A percentile compares a stretch with the other conserved stretches of the same genome.
Evolutionary conservation across 2,329 filamentous ascomycete genomes (phyloP).

Genomic region (Coniochaeta sp.): DNA sequence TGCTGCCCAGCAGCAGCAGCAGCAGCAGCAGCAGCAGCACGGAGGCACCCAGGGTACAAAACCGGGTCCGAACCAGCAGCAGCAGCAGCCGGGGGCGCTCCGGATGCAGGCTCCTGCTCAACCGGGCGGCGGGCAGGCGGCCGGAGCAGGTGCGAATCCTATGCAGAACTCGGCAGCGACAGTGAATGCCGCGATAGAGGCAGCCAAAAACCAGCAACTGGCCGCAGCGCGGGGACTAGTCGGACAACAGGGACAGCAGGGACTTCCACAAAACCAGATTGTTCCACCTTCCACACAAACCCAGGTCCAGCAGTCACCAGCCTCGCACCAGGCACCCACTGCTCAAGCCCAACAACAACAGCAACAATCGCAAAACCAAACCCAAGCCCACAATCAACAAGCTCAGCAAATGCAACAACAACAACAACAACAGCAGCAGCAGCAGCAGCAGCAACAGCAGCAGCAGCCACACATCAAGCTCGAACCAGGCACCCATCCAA

Average conservation of each 20-base stretch:
- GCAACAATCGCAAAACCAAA: conserved; percentile 8
- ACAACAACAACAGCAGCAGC: conserved; percentile 16
- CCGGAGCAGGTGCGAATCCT: conserved; percentile 12
- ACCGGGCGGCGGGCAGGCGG: not conserved
- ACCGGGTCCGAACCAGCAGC: conserved; percentile 6
- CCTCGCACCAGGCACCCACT: conserved; percentile 8
- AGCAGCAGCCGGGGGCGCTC: conserved; percentile 10
- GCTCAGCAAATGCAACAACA: conserved; percentile 7
- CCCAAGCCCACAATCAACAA: conserved; percentile 2
- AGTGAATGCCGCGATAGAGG: conserved; percentile 37
- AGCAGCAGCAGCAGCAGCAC: conserved; percentile 16
- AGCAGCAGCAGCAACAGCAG: conserved; percentile 6
- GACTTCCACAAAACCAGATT: conserved; percentile 8
- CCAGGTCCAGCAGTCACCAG: conserved; percentile 12
- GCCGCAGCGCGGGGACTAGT: conserved; percentile 17
- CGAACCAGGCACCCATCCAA: conserved; percentile 23
- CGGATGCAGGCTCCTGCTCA: not conserved
- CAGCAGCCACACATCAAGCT: conserved; percentile 26
- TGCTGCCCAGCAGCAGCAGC: conserved; percentile 13
- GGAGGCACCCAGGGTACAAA: conserved; percentile 7
- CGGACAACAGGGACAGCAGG: conserved; percentile 13
- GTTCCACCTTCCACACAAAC: not conserved
- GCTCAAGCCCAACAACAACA: conserved; percentile 15
- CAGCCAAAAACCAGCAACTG: conserved; percentile 35
- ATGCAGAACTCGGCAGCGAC: conserved; percentile 27